Conservation (phyloP, 257 asterid species). For the Primulina huaijiensis region DNA sequence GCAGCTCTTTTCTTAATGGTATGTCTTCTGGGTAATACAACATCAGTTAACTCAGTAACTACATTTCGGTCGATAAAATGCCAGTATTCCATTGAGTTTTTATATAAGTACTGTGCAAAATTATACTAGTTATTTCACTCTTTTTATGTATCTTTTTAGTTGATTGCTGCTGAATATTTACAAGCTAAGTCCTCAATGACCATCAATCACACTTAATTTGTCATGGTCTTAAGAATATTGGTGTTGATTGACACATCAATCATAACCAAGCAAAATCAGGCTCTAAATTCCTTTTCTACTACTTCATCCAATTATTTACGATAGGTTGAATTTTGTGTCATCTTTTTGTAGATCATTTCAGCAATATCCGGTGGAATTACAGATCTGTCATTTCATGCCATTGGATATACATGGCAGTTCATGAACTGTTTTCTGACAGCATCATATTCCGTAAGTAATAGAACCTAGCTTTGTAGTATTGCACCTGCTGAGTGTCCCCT, state of each 20-base stretch:
- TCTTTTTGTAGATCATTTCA: slow-evolving; percentile 74
- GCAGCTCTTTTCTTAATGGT: slow-evolving; percentile 96
- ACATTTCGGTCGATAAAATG: neutral
- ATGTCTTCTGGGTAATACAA: slow-evolving; percentile 24
- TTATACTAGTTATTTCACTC: neutral
- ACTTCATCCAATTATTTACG: neutral
- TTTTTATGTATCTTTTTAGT: slow-evolving; percentile 1
- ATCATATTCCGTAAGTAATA: slow-evolving; percentile 79
- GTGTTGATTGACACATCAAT: neutral
- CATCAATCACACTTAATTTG: neutral
- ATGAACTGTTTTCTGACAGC: slow-evolving; percentile 94
- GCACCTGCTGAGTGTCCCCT: neutral
- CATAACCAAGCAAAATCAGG: neutral
- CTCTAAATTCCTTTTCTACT: neutral
- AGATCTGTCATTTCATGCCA: slow-evolving; percentile 75
- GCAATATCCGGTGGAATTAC: slow-evolving; percentile 96
- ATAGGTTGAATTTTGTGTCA: slow-evolving; percentile 17
- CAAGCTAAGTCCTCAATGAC: neutral
- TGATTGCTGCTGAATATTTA: slow-evolving; percentile 12
- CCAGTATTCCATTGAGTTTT: neutral
- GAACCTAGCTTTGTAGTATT: neutral
- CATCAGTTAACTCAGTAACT: neutral
- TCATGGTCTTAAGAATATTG: neutral
- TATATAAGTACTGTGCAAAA: neutral
- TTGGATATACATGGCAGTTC: slow-evolving; percentile 93